phyloP scores from a whole-genome alignment of 2,329 filamentous ascomycete genomes.

The Xylaria sp. region DNA sequence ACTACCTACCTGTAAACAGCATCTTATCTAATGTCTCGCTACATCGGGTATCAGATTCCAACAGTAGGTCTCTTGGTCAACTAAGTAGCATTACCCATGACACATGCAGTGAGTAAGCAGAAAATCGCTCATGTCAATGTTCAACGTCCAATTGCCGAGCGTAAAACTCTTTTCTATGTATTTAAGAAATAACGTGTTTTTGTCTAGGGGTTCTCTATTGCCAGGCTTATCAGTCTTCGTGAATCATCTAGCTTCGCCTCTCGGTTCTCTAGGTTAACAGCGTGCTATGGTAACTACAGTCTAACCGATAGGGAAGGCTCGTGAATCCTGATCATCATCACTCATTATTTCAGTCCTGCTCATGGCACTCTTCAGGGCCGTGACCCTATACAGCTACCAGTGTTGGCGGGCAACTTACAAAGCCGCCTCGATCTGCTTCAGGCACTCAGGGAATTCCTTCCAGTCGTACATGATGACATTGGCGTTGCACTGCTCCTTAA shows the following conservation, averaged over 20 bases:
- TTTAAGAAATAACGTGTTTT: constrained; percentile 11
- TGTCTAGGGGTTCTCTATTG: constrained; percentile 23
- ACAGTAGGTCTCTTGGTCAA: no score
- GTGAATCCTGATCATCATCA: constrained; percentile 27
- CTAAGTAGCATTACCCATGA: background rate
- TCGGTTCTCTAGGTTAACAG: background rate
- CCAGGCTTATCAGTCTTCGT: background rate
- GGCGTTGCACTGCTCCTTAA: constrained; percentile 57
- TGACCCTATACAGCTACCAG: constrained; percentile 7
- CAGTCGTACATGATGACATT: constrained; percentile 57
- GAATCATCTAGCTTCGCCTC: constrained; percentile 15
- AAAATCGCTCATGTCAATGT: background rate
- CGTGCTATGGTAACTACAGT: constrained; percentile 18
- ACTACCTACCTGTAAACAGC: background rate
- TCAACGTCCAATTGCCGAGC: background rate
- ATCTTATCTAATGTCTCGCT: background rate
- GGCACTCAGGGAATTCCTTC: constrained; percentile 47
- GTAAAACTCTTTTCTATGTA: background rate
- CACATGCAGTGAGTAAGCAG: background rate
- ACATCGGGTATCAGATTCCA: background rate
- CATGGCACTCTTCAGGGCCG: background rate
- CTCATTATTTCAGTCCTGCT: constrained; percentile 26
- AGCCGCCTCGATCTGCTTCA: constrained; percentile 44
- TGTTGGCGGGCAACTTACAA: constrained; percentile 36
- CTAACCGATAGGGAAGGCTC: constrained; percentile 18